Evolutionary conservation across 176 grass and related monocot genomes (phyloP), one percentile per base, ranked within the genome.

Genomic region (Oryza glaberrima): DNA sequence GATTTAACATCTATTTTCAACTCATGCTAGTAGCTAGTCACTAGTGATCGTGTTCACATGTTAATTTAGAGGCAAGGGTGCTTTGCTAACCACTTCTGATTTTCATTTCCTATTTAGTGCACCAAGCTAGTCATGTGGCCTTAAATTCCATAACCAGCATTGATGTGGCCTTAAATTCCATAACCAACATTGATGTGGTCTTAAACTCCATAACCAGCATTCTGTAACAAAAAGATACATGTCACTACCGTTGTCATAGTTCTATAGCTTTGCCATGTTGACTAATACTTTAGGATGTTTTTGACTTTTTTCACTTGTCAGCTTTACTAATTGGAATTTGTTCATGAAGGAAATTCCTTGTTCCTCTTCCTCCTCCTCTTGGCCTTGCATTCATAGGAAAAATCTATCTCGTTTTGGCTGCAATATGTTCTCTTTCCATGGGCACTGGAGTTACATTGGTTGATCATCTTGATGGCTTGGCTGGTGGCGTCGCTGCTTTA

Each of bases 391-490:
- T 88, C 73, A 67, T 96, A 34, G 96, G 93, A 74, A 92, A 84
- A 72, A 23, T 94, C 60, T 98, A 98, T 92, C 81, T 89, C 25
- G 65, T 88, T 88, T 52, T 95, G 84, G 86, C 86, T n/a, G 72
- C 91, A 81, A 70, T 81, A 72, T 95, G 86, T 72, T 95, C 91
- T 45, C 82, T 88, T 84, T 81, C 78, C 22, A 92, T 92, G 86
- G 78, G 87, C 41, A 94, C 81, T 60, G 96, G 89, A 79, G 91
- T 96, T 77, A 88, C 88, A 67, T 48, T 94, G 78, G 88, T 91
- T 87, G 93, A 98, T 82, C 88, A 78, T 85, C 90, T 96, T 78
- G 96, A 98, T 84, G 96, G 93, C 72, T 88, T 98, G 79, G 96
- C 93, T 85, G 89, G 89, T 70, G 96, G 93, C n/a, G 84, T 88